Percentiles rank a stretch among this genome's conserved stretches.
phyloP scores from a whole-genome alignment of 129 eudicot species.

The Logfia minima region DNA sequence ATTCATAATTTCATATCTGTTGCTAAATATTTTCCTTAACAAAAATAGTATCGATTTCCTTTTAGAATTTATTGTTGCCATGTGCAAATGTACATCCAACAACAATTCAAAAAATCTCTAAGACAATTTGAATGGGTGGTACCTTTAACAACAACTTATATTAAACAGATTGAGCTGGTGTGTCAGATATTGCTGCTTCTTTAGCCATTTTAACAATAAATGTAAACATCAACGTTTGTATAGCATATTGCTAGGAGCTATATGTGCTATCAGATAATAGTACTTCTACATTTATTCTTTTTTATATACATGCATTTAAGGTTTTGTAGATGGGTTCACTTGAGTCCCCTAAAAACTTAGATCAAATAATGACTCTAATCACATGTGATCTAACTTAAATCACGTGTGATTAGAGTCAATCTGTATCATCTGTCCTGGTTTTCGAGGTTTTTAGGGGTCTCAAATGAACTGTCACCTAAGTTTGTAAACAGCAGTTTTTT shows the following conservation, averaged over 20 bases:
- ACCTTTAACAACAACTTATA: conserved; percentile 10
- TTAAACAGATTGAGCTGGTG: conserved; percentile 12
- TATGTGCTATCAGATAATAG: neutral
- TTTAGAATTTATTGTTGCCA: conserved; percentile 15
- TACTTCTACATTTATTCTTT: conserved; percentile 1
- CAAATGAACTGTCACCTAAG: neutral
- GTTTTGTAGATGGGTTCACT: neutral
- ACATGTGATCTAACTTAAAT: neutral
- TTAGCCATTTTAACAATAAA: conserved; percentile 9
- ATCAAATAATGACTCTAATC: neutral
- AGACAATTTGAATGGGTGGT: conserved; percentile 3
- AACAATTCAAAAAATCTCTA: conserved; percentile 2
- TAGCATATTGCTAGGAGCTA: conserved; percentile 10
- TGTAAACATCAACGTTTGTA: neutral
- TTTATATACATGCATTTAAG: neutral
- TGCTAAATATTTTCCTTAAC: conserved; percentile 9
- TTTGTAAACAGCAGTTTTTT: neutral
- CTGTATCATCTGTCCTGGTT: neutral
- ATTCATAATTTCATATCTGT: neutral
- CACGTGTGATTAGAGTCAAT: neutral
- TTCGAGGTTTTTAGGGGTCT: neutral
- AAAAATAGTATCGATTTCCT: conserved; percentile 7
- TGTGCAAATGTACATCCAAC: conserved; percentile 23
- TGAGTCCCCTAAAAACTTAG: neutral
- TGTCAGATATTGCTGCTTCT: conserved; percentile 21